Evolutionary conservation across 2,329 filamentous ascomycete species (phyloP).

Genomic region (Rachicladosporium sp.): DNA sequence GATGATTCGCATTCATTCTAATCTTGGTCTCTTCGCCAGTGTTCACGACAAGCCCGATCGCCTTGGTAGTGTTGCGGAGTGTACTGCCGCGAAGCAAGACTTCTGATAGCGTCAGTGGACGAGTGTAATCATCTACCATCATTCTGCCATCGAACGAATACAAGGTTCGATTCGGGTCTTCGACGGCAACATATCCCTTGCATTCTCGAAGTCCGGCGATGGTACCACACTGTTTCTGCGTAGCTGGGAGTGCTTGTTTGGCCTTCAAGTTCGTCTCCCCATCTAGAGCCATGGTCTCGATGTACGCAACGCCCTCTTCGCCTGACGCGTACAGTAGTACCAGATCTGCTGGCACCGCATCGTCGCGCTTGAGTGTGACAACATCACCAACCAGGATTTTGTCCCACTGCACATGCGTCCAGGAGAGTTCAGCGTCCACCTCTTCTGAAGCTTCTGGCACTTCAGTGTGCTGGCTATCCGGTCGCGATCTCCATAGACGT

Average conservation of each 20-base stretch:
- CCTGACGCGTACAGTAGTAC: slow-evolving; percentile 62
- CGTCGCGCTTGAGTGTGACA: slow-evolving; percentile 59
- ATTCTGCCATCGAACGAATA: slow-evolving; percentile 63
- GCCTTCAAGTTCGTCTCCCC: slow-evolving; percentile 68
- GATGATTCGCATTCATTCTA: slow-evolving; percentile 89
- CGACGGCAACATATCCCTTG: slow-evolving; percentile 37
- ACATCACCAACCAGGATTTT: slow-evolving; percentile 71
- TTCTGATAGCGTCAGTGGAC: slow-evolving; percentile 63
- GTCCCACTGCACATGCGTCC: slow-evolving; percentile 62
- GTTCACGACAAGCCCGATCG: slow-evolving; percentile 72
- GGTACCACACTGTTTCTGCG: slow-evolving; percentile 68
- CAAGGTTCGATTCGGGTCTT: slow-evolving; percentile 61
- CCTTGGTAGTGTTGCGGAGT: slow-evolving; percentile 63
- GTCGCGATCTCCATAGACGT: too few species aligned
- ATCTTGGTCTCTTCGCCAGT: slow-evolving; percentile 95
- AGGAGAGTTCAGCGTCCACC: slow-evolving; percentile 24
- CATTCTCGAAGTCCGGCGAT: slow-evolving; percentile 1
- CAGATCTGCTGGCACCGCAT: slow-evolving; percentile 67
- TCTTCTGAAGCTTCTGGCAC: background rate
- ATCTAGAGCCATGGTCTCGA: slow-evolving; percentile 68
- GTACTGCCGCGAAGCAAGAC: slow-evolving; percentile 75
- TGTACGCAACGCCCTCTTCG: slow-evolving; percentile 64
- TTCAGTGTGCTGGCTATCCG: background rate
- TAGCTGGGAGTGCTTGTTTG: slow-evolving; percentile 54
- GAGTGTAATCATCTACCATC: slow-evolving; percentile 42